Evolutionary conservation across 306 rosid genomes (phyloP), one percentile per base, ranked within the genome.

Genomic region (Delonix regia): DNA sequence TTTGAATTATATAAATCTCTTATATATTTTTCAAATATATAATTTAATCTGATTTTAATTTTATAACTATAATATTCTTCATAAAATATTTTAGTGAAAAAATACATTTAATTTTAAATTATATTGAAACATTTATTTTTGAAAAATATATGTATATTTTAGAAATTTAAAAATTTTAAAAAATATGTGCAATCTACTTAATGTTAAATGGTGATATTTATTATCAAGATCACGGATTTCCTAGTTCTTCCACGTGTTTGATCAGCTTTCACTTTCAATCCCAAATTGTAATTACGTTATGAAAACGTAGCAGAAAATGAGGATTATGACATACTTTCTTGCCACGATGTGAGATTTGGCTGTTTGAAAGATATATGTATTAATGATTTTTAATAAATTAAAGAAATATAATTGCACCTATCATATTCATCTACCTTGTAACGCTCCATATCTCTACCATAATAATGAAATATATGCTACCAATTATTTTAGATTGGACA

Each of bases 211-310:
- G 69, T 16, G 51, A 74, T 65, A 27, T 22, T 13, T 25, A 72
- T 73, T 56, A 36, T 56, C 33, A 25, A 3, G 38, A 9, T 55
- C 24, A 19, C 30, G 7, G 4, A 49, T 57, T 73, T 52, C 48
- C 39, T 33, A 62, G 18, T 49, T 62, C 18, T 53, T 64, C 80
- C 86, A 78, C 84, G 86, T 82, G 86, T 82, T 78, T 28, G 45
- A 74, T 74, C 71, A 22, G 10, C 1, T 59, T 76, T 69, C 56
- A 18, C 71, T 69, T 63, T 34, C 75, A 62, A 24, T 75, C 45
- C 42, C 16, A 49, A 49, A 47, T 59, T 72, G 65, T 25, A 18
- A 56, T 57, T 73, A 18, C 18, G 45, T 77, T 57, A 30, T 21
- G 44, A 22, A 44, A 67, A 36, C 34, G 13, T n/a, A 9, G 34